Conservation (phyloP, 345 rosid species). For the Dipteronia sinensis region DNA sequence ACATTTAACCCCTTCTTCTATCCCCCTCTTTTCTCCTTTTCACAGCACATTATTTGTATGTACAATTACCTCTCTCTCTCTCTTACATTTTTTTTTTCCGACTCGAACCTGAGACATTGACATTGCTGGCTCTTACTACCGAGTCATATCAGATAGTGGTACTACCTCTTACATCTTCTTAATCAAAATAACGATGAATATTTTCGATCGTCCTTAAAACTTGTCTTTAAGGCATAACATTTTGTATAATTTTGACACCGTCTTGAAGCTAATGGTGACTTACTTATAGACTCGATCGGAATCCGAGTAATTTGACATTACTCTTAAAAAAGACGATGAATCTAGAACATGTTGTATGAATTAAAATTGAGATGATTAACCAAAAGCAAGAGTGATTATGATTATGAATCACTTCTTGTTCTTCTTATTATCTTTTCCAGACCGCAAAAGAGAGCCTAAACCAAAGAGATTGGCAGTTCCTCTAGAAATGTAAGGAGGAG, state of each 20-base stretch:
- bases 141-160: no score
- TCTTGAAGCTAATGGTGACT: no score
- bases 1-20: neutral
- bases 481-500: conserved; percentile 55
- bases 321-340: no score
- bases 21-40: neutral
- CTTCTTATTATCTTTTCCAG: conserved; percentile 62
- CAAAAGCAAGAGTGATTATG: neutral
- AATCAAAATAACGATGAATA: neutral
- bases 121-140: no score
- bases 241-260: no score
- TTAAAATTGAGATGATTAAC: neutral
- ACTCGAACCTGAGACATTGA: no score
- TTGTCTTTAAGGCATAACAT: no score
- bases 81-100: no score
- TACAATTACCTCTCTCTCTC: neutral
- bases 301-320: no score
- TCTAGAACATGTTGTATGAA: no score
- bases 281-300: no score
- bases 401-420: conserved; percentile 38
- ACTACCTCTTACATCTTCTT: neutral
- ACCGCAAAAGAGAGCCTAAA: conserved; percentile 56
- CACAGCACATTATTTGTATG: neutral
- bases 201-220: no score
- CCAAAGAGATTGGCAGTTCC: conserved; percentile 55